Base-by-base conservation (phyloP, 1,284 basidiomycete genomes). In the Schizophyllum amplum region DNA sequence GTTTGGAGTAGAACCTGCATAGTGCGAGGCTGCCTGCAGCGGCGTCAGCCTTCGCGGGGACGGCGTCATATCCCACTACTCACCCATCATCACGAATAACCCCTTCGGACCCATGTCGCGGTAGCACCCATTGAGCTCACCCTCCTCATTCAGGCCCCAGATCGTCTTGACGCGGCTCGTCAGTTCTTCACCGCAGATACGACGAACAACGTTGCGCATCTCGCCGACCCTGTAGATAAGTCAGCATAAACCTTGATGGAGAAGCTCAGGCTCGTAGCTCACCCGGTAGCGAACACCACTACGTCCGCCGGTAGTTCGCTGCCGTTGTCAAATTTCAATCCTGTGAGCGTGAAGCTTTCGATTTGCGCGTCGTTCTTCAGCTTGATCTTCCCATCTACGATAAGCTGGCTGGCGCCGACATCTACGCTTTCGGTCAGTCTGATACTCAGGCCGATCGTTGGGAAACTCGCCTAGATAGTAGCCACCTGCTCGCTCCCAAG, bases 321-420 rank as follows among this genome's bases (percentile, higher is more conserved):
- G 6, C 86, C 86, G 60, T 91, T 78, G 57, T 80, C 78, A 62
- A 91, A 91, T 52, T 74, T 75, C 9, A 90, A 64, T 0, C 80
- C 81, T 5, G 68, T 76, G 61, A 79, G 74, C 0, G 79, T 84
- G 64, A 82, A 84, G 47, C 68, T 65, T 56, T 78, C 72, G 59
- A 86, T 78, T 27, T 72, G 70, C 50, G 74, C 77, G 55, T 84
- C 84, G 63, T 77, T 83, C 69, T 90, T 87, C 52, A 91, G 70
- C 67, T 88, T 88, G 70, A 92, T 89, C 64, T 86, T 83, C 21
- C 84, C 82, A 57, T 88, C 83, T 24, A 82, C 75, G 62, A 91
- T 81, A 57, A 81, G 68, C 65, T 84, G 77, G 57, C 81, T 82
- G 22, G 78, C 82, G 56, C 87, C 89, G 42, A 80, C 79, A 59